Conservation (phyloP, 805 yeast species). For the Ogataea saltuana region DNA sequence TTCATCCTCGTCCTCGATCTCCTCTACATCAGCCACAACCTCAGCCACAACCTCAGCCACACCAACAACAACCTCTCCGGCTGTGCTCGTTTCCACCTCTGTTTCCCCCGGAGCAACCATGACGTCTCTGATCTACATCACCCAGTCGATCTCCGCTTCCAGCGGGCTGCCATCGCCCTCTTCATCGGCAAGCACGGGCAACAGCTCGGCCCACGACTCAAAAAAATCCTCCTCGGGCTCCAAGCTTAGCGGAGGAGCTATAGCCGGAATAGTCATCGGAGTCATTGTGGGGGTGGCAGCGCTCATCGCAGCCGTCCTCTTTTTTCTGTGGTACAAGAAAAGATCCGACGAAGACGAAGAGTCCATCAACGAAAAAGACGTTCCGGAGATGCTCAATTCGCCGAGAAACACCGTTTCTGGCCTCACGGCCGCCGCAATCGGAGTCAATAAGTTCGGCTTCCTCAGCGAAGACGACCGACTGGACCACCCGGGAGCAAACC, state of each 20-base stretch:
- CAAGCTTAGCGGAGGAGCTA: slow-evolving; percentile 34
- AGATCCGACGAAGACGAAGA: slow-evolving; percentile 20
- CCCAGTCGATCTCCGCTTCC: slow-evolving; percentile 27
- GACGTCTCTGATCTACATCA: slow-evolving; percentile 27
- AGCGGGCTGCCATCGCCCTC: too few relatives aligned
- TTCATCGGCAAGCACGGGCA: slow-evolving; percentile 20
- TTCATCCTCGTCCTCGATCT: slow-evolving; percentile 12
- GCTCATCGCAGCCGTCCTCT: slow-evolving; percentile 17
- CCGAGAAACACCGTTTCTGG: slow-evolving; percentile 14
- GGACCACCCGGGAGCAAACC: slow-evolving; percentile 26
- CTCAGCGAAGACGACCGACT: slow-evolving; percentile 26
- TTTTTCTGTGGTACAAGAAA: slow-evolving; percentile 29
- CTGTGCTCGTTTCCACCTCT: slow-evolving; percentile 21
- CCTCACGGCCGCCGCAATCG: slow-evolving; percentile 16
- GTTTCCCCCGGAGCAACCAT: slow-evolving; percentile 26
- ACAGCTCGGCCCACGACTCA: slow-evolving; percentile 9
- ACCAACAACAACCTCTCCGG: slow-evolving; percentile 11
- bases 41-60: slow-evolving; percentile 12
- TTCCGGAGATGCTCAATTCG: slow-evolving; percentile 13
- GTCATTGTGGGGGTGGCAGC: slow-evolving; percentile 28
- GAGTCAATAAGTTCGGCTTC: slow-evolving; percentile 27
- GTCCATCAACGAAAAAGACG: slow-evolving; percentile 11
- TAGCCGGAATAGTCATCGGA: slow-evolving; percentile 40
- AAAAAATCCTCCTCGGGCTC: slow-evolving; percentile 9
- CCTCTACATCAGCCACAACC: slow-evolving; percentile 14